Base-by-base conservation (phyloP, 2,329 filamentous ascomycete species). In the Teratosphaeria zuluensis region DNA sequence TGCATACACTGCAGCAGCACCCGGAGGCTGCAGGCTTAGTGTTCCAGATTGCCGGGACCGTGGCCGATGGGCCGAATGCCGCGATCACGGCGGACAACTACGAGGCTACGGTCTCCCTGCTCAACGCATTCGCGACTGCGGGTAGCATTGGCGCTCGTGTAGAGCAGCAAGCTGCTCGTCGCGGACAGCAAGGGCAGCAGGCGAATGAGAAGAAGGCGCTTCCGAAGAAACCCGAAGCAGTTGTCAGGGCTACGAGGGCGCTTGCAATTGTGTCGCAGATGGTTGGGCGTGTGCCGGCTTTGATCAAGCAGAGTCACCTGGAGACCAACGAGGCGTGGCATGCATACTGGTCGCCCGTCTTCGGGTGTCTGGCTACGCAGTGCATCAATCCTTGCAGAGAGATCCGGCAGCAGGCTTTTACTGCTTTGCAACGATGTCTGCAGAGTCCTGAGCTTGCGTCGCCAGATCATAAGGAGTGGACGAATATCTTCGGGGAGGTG, bases 81-180 rank as follows among this genome's bases (percentile, higher is more conserved):
- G 88, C 92, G 5, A 89, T 99, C 55, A 92, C 91, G 60, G 90
- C 92, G 28, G 94, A 97, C 70, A 99, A 99, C 66, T 99, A 97
- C 68, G 91, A 96, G 70, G 86, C 90, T 24, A 88, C 89, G 3
- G 86, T 99, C 57, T 80, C 82, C 32, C 78, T 99, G 24, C 81
- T 96, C 28, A 95, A 95, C 66, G 88, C 92, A 61, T 97, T 97
- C 73, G 90, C 94, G 2, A 88, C 87, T 6, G 87, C 89, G 31
- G 92, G 88, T 53, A 89, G 86, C 65, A 78, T 92, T 9, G 87
- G 86, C 7, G 84, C 87, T 9, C 74, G 81, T 3, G 79, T 85
- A 38, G 88, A 95, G 71, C 87, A 90, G 55, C 61, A 82, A 80
- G 65, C 72, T 56, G 38, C 48, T 53, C 32, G 54, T 61, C 63